Evolutionary conservation across 2,329 filamentous ascomycete genomes (phyloP).

Genomic region (Xylaria sp.): DNA sequence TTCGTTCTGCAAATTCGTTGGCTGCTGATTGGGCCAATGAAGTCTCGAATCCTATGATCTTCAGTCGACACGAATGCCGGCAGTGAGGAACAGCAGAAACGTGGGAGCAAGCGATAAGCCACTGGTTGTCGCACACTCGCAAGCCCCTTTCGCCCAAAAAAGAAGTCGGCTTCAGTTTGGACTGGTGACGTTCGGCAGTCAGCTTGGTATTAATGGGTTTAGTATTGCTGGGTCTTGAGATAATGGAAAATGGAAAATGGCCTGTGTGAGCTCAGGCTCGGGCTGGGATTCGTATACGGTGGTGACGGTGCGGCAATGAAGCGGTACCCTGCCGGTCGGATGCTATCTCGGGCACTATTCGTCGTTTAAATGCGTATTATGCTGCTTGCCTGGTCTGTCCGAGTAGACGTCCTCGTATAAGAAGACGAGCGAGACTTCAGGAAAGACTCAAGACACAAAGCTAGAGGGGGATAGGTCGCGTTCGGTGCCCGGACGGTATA

Average conservation of each 20-base stretch:
- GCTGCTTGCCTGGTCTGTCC: neutral
- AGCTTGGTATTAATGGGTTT: neutral
- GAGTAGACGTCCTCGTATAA: neutral
- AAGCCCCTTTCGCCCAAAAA: slow-evolving; percentile 8
- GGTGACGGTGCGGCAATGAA: slow-evolving; percentile 8
- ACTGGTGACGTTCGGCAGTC: slow-evolving; percentile 10
- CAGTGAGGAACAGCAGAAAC: slow-evolving; percentile 10
- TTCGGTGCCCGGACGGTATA: slow-evolving; percentile 10
- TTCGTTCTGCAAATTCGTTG: slow-evolving; percentile 7
- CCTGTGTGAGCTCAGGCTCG: neutral
- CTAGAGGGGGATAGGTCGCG: neutral
- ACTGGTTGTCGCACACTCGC: slow-evolving; percentile 12
- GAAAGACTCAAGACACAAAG: neutral
- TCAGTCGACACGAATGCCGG: slow-evolving; percentile 13
- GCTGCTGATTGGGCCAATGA: slow-evolving; percentile 15
- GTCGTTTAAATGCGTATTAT: neutral
- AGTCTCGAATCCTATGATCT: slow-evolving; percentile 1
- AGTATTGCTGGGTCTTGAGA: slow-evolving; percentile 4
- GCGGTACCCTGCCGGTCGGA: slow-evolving; percentile 12
- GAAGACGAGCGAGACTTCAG: neutral
- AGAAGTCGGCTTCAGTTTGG: slow-evolving; percentile 7
- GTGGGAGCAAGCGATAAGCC: slow-evolving; percentile 14
- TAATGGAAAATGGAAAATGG: slow-evolving; percentile 3
- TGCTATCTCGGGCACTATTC: slow-evolving; percentile 7
- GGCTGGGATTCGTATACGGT: slow-evolving; percentile 9